A percentile compares a stretch with the other conserved stretches of the same genome.
Evolutionary conservation across 495 filamentous ascomycete species (phyloP).

Genomic region (Penicillium parvum): DNA sequence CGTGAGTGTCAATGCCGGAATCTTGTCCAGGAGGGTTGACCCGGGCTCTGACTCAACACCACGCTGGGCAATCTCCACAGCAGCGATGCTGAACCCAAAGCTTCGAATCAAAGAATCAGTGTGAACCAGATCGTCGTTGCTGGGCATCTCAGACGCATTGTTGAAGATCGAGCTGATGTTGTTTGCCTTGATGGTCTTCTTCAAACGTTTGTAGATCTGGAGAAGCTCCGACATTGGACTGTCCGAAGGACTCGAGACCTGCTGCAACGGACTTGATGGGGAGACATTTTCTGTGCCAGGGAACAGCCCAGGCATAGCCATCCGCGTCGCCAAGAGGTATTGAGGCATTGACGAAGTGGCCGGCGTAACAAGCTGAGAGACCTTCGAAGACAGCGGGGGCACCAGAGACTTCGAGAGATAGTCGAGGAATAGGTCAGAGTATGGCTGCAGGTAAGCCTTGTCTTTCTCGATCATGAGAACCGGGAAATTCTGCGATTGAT

Average conservation of each 20-base stretch:
- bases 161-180: constrained; percentile 51
- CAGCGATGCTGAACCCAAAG: constrained; percentile 84
- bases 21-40: constrained; percentile 74
- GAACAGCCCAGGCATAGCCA: constrained; percentile 48
- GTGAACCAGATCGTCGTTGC: constrained; percentile 50
- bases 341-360: no score
- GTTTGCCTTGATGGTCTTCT: constrained; percentile 73
- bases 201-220: constrained; percentile 72
- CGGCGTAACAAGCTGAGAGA: constrained; percentile 49
- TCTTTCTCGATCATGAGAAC: constrained; percentile 39
- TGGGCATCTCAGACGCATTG: constrained; percentile 34
- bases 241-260: constrained; percentile 29
- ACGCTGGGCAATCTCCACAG: constrained; percentile 87
- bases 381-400: constrained; percentile 53
- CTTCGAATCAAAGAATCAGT: constrained; percentile 67
- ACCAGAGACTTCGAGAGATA: constrained; percentile 61
- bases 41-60: constrained; percentile 74
- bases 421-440: constrained; percentile 57
- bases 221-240: constrained; percentile 66
- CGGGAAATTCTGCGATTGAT: constrained; percentile 32
- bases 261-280: constrained; percentile 32
- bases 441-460: constrained; percentile 30
- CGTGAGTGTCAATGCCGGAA: constrained; percentile 74
- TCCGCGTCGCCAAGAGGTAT: constrained; percentile 26
- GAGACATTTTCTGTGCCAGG: constrained; percentile 33